Base-by-base conservation (phyloP, 352 stramenopile species). In the Phytophthora fragariae region DNA sequence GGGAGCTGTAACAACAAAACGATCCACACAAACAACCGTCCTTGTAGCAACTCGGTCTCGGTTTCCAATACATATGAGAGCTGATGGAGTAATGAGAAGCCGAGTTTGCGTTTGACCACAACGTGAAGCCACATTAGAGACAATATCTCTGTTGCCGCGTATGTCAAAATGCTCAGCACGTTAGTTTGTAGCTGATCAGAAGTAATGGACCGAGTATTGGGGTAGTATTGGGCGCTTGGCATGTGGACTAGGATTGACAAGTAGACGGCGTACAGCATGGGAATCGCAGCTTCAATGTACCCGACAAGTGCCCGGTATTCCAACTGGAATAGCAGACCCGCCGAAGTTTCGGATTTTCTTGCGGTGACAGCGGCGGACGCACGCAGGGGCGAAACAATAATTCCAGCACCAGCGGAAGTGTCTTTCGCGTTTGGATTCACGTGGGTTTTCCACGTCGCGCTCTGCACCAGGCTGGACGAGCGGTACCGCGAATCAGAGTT, bases 51-150 rank as follows among this genome's bases (percentile, higher is more conserved):
- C 15, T 69, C 58, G 1, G 27, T 39, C 31, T 81, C 72, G 1
- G n/a, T 80, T 53, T 87, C 72, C 3, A 87, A 63, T 19, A 84
- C 73, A 62, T 85, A 85, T 2, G 68, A 75, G 2, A 87, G 67
- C 29, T 76, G 58, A 53, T 80, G 73, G 1, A 81, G 17, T 29
- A 71, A 33, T 0, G 62, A 72, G 21, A 75, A 70, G 8, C 46
- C 63, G 11, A 82, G 70, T 39, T 56, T 65, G 0, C 54, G 24
- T 53, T 60, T 47, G 14, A 77, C n/a, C 1, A 59, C 50, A 17
- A 60, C 11, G 37, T 68, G 62, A 29, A 72, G 57, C 57, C 19
- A 63, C 21, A 63, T 2, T n/a, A 63, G 33, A 11, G 46, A 46
- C 7, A 55, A 24, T 19, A 61, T 31, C 31, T 76, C 56, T 2